Evolutionary conservation across 306 rosid genomes (phyloP), one percentile per base, ranked within the genome.

Genomic region (Corylus heterophylla): DNA sequence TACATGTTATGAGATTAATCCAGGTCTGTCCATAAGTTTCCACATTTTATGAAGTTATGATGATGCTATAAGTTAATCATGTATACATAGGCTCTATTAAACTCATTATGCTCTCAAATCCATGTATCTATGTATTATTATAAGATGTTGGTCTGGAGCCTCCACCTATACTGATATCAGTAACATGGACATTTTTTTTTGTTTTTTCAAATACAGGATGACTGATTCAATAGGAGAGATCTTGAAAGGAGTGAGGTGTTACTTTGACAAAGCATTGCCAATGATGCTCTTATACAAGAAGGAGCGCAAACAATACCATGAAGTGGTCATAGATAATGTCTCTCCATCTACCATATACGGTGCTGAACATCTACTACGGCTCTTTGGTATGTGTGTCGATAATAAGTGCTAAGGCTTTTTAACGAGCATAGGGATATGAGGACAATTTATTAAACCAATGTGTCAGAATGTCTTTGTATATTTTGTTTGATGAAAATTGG

Each of bases 311-410:
- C 99, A 93, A 78, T 92, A 87, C 80, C 85, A 76, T 61, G 96
- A 92, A 69, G 74, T 80, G 31, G 76, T 95, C 45, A 73, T 54
- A 4, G 93, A 88, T 81, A 83, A 86, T 73, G 85, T 87, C 76
- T 90, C 99, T 67, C 97, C 99, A 1, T 93, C 98, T 47, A 82
- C 92, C 66, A 79, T 93, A 75, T 95, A 95, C 55, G 99, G 99
- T 52, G 99, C 98, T 27, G 99, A 95, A 84, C 99, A 95, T 90
- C 82, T 95, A 78, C 77, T 95, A 58, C 96, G 98, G 80, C 97
- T 95, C 70, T 95, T 95, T 83, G 99, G 99, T 95, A 91, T 76
- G 92, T 37, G 63, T 55, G 29, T 12, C 63, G 48, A 59, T 69
- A 69, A 58, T 52, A 78, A 74, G 25, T 78, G 63, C 49, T 56